These are phyloP conservation scores for Keithomyces neogunnii DNA, from an alignment of 2,329 filamentous ascomycete species.

Conservation along the genomic window DNA sequence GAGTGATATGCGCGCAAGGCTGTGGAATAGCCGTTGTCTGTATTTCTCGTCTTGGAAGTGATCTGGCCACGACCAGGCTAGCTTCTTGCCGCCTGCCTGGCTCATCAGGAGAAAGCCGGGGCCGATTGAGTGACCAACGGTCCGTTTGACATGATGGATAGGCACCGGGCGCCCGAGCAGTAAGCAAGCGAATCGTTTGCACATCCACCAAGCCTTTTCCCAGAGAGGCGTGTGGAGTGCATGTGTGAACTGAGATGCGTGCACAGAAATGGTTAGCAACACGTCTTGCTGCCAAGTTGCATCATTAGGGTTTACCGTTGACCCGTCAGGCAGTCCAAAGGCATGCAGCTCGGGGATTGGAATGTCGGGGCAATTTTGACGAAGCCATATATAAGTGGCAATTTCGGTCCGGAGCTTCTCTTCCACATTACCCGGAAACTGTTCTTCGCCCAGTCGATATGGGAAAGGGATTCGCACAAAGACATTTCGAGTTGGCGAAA, in stretches of 20 bases:
- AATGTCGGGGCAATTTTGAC: not conserved
- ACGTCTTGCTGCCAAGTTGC: not conserved
- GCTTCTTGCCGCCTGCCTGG: conserved; percentile 4
- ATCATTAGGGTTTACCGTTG: conserved; percentile 3
- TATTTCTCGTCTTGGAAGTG: conserved; percentile 10
- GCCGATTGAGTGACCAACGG: not conserved
- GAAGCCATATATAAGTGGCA: not conserved
- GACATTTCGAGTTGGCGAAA: not conserved
- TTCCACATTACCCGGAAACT: not conserved
- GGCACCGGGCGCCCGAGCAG: not conserved
- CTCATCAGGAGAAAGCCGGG: conserved; percentile 1
- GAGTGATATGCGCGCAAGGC: conserved; percentile 16
- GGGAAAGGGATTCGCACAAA: not conserved
- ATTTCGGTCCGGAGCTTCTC: not conserved
- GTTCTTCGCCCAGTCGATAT: not conserved
- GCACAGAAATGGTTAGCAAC: not conserved
- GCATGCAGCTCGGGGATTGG: not conserved
- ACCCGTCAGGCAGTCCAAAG: conserved; percentile 18
- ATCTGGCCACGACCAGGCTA: not conserved
- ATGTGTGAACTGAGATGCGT: not conserved
- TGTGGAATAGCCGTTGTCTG: conserved; percentile 15
- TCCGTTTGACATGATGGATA: not conserved
- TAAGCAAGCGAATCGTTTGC: not conserved
- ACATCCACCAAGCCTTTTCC: not conserved
- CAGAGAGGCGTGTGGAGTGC: not conserved